A percentile compares a stretch with the other conserved stretches of the same genome.
These are phyloP conservation scores for Hypoxylon sp. DNA, from an alignment of 2,329 filamentous ascomycete species.

Conservation along the genomic window DNA sequence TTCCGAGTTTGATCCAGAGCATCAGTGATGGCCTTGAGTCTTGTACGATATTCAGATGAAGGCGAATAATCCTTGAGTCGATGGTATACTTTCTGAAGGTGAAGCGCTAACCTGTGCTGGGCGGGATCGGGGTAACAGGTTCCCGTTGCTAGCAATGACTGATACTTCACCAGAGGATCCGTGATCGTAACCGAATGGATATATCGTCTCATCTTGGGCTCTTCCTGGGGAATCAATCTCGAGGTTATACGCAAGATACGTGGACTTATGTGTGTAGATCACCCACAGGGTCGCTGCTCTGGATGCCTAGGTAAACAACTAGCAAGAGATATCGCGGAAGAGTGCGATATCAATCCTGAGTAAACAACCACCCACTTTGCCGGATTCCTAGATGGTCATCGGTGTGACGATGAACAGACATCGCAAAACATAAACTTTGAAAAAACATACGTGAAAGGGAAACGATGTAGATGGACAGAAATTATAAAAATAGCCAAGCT, in stretches of 20 bases:
- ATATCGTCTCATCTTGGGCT: slow-evolving; percentile 54
- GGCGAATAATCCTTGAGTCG: slow-evolving; percentile 85
- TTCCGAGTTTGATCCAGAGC: slow-evolving; percentile 58
- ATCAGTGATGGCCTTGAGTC: slow-evolving; percentile 72
- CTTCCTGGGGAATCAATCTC: background rate
- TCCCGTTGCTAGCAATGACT: slow-evolving; percentile 77
- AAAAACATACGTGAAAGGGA: background rate
- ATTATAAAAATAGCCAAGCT: background rate
- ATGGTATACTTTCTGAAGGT: slow-evolving; percentile 82
- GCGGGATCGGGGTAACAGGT: slow-evolving; percentile 77
- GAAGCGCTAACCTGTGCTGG: slow-evolving; percentile 80
- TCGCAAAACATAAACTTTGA: slow-evolving; percentile 8
- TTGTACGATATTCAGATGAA: slow-evolving; percentile 75
- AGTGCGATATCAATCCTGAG: background rate
- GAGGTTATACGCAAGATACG: background rate
- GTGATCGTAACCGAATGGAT: slow-evolving; percentile 70
- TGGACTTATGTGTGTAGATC: slow-evolving; percentile 1
- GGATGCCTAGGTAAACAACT: background rate
- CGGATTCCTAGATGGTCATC: background rate
- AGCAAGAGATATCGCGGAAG: background rate
- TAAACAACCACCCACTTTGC: background rate
- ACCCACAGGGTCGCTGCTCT: background rate
- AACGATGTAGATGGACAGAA: background rate
- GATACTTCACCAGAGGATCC: slow-evolving; percentile 83
- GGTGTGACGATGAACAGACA: slow-evolving; percentile 16